Conservation (phyloP, 1,284 basidiomycete genomes). For the Microbotryum violaceum region DNA sequence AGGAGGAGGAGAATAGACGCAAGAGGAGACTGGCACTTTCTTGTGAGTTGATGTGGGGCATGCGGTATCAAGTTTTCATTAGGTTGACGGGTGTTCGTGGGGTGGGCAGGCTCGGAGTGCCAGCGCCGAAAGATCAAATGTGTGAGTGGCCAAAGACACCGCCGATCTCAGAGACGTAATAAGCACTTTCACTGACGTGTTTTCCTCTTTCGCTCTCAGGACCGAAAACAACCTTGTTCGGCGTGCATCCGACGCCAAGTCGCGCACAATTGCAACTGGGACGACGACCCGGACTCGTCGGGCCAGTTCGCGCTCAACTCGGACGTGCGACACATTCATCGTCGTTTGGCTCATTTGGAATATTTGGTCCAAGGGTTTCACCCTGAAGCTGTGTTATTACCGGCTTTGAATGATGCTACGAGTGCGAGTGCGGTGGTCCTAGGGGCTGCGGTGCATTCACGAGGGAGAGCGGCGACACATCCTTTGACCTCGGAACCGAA, state of each 20-base stretch:
- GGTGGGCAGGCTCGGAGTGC: constrained; percentile 1
- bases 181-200: not conserved
- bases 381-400: too few relatives aligned
- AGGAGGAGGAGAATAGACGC: constrained; percentile 12
- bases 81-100: too few relatives aligned
- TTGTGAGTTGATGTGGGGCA: constrained; percentile 3
- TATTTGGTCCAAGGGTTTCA: not conserved
- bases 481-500: too few relatives aligned
- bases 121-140: constrained; percentile 24
- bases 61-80: too few relatives aligned
- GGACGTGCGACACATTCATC: constrained; percentile 23
- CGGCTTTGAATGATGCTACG: too few relatives aligned
- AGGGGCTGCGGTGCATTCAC: too few relatives aligned
- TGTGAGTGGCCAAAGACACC: not conserved
- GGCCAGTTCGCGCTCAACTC: constrained; percentile 16
- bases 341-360: constrained; percentile 25
- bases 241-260: constrained; percentile 17
- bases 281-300: constrained; percentile 5
- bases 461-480: too few relatives aligned
- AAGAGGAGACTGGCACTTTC: constrained; percentile 25
- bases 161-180: not conserved
- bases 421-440: too few relatives aligned
- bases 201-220: not conserved
- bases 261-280: constrained; percentile 6
- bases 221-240: constrained; percentile 10